Base-by-base conservation (phyloP, 176 grass and related monocot genomes). In the Echinochloa phyllopogon region DNA sequence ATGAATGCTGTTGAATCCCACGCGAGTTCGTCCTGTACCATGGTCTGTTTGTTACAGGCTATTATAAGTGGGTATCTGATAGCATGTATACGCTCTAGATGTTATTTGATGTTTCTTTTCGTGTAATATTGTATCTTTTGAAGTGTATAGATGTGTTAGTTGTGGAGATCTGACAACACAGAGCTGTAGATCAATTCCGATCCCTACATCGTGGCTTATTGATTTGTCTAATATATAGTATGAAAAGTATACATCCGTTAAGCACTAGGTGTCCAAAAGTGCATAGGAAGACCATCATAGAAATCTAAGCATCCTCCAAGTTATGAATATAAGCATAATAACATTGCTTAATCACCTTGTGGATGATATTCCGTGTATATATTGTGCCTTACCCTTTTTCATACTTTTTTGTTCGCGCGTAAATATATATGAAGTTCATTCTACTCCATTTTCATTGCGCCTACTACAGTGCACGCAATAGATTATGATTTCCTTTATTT, bases 401-500 rank as follows among this genome's bases (percentile, higher is more conserved):
- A 38, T 80, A 67, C 6, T 84, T 80, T 49, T 51, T 61, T 59
- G 50, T 53, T 53, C 8, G 0, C 0, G 10, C 51, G 44, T 33
- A 24, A 49, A 41, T 77, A 16, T 60, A 15, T 60, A 29, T 74
- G 6, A 73, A 80, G 37, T 36, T 52, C 37, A 56, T 69, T 38
- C 44, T 48, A 36, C 25, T 50, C 13, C 17, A 5, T 68, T 70
- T 77, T 78, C 23, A 57, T 20, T 24, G 24, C 27, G 24, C 4
- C 21, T 11, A 64, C 18, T 77, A 20, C 6, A 16, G 6, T 73
- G 57, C 33, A 65, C 65, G 15, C 21, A 65, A 56, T 44, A 77
- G 44, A 77, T 60, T 36, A 25, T 48, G 39, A 81, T 77, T 75
- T 69, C 24, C 57, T 87, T 66, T 23, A 38, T 60, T 87, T 7